Base-by-base conservation (phyloP, 805 yeast genomes). In the Geotrichum ghanense region DNA sequence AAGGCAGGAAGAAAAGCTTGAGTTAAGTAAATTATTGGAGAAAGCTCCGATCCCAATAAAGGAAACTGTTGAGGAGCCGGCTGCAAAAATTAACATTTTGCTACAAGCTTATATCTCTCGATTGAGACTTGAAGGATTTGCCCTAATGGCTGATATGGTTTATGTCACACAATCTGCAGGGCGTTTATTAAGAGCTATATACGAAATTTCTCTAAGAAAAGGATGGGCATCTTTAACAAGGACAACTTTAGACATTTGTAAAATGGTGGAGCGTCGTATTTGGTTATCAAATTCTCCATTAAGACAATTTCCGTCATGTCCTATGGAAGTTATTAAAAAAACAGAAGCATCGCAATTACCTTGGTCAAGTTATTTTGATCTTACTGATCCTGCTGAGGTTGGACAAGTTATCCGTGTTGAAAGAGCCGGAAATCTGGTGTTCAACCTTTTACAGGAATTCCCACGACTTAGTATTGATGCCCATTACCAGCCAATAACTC, bases 141-240 rank as follows among this genome's bases (percentile, higher is more conserved):
- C 97, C 0, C 65, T 94, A 50, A 78, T 83, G 73, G 79, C 95
- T 0, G 99, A 92, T 67, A 87, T 89, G 95, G 72, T 86, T 2
- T 92, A 85, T 59, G 78, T 92, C 37, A 83, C 92, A 0, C 97
- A 92, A 62, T 86, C 94, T 37, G 97, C 96, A 1, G 90, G 94
- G 2, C 74, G 99, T 58, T 63, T 92, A 34, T 69, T 89, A 47
- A 68, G 97, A 48, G 97, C 97, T 0, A 74, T 94, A 51, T 79
- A 75, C 60, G 96, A 90, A 58, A 76, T 92, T 26, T 75, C 84
- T 7, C 54, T 84, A 42, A 69, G 72, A 45, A 83, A 80, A 53
- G 72, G 74, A 9, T 88, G 95, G 94, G 72, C 95, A 0, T 59
- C 68, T 19, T 61, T 83, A 12, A 69, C 95, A 0, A 74, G 72